Conservation (phyloP, 345 rosid species). For the Arabidopsis suecica region DNA sequence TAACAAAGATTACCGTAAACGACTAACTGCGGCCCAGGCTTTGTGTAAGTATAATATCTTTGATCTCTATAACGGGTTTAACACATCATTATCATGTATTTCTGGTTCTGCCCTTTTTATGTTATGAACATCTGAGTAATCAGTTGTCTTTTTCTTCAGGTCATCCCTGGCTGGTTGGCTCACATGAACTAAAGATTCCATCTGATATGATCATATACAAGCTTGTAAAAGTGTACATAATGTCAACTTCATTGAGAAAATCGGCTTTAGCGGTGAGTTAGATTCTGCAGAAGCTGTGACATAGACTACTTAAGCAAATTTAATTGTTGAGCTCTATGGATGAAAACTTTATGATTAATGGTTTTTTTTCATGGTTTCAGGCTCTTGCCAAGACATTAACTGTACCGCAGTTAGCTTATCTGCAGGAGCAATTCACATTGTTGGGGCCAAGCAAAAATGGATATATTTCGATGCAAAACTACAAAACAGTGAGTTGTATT, state of each 20-base stretch:
- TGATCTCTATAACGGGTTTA: slow-evolving; percentile 21
- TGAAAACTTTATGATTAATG: slow-evolving; percentile 6
- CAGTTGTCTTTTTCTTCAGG: slow-evolving; percentile 51
- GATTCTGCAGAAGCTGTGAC: slow-evolving; percentile 32
- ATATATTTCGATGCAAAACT: slow-evolving; percentile 79
- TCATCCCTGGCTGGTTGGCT: slow-evolving; percentile 92
- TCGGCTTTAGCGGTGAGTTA: slow-evolving; percentile 71
- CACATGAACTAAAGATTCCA: slow-evolving; percentile 76
- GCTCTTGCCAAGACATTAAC: slow-evolving; percentile 86
- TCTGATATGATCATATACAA: slow-evolving; percentile 79
- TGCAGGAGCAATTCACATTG: slow-evolving; percentile 80
- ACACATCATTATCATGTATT: neutral
- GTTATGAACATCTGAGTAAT: slow-evolving; percentile 14
- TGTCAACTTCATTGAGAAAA: slow-evolving; percentile 78
- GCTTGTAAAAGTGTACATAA: slow-evolving; percentile 75
- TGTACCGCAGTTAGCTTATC: slow-evolving; percentile 73
- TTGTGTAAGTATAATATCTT: slow-evolving; percentile 61
- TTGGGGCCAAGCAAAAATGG: slow-evolving; percentile 86
- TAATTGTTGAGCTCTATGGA: neutral
- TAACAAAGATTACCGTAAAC: slow-evolving; percentile 94
- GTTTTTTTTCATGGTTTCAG: slow-evolving; percentile 48
- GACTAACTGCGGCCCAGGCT: slow-evolving; percentile 96
- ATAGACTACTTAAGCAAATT: neutral
- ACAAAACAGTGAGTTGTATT: slow-evolving; percentile 65
- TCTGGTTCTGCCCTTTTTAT: neutral